phyloP scores from a whole-genome alignment of 129 eudicot species.

The Tagetes erecta region DNA sequence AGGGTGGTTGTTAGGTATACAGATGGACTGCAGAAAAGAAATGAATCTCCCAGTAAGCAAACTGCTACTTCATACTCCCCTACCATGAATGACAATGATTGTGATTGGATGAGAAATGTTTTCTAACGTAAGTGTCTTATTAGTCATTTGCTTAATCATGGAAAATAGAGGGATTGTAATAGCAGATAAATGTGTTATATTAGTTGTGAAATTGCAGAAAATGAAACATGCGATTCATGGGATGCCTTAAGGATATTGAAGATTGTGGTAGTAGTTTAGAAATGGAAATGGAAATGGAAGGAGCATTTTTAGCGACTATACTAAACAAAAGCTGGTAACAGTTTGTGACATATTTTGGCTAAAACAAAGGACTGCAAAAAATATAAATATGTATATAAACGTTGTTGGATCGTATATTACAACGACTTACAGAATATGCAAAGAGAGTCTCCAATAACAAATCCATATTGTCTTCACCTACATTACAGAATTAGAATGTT shows the following conservation, averaged over 20 bases:
- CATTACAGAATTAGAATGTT: conserved; percentile 16
- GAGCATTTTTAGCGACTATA: conserved; percentile 1
- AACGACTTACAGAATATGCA: conserved; percentile 64
- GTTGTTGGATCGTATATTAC: background rate
- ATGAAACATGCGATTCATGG: background rate
- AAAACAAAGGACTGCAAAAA: conserved; percentile 1
- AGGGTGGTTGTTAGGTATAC: background rate
- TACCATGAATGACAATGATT: background rate
- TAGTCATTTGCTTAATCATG: background rate
- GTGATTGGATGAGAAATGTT: background rate
- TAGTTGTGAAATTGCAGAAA: background rate
- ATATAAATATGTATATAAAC: background rate
- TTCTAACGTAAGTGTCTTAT: background rate
- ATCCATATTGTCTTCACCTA: conserved; percentile 81
- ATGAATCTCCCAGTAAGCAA: background rate
- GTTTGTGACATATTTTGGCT: background rate
- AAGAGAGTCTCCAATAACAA: conserved; percentile 74
- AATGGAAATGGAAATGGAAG: background rate
- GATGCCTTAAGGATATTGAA: conserved; percentile 5
- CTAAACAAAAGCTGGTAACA: conserved; percentile 12
- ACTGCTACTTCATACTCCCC: conserved; percentile 3
- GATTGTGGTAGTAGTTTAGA: background rate
- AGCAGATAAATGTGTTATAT: background rate
- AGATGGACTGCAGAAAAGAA: background rate
- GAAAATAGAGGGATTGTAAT: background rate